Evolutionary conservation across 129 eudicot species (phyloP).

Genomic region (carrot (Daucus carota)): DH1_v3.0 NC_030381.2:43015001-43015500

Average conservation of each 20-base stretch:
- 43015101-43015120: neutral
- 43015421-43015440: neutral
- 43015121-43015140: neutral
- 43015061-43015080: neutral
- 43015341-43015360: neutral
- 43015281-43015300: neutral
- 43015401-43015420: neutral
- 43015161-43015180: neutral
- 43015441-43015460: neutral
- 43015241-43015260: neutral
- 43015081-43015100: neutral
- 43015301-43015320: neutral
- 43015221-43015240: neutral
- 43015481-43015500: neutral
- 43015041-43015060: neutral
- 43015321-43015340: neutral
- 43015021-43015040: neutral
- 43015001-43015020: neutral
- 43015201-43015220: neutral
- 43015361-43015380: neutral
- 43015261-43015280: neutral
- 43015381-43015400: neutral
- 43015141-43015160: neutral
- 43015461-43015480: neutral
- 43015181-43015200: neutral